A percentile compares a stretch with the other conserved stretches of the same genome.
These are phyloP conservation scores for Phylloporus rhodoxanthus DNA, from an alignment of 768 basidiomycete species.

Conservation along the genomic window DNA sequence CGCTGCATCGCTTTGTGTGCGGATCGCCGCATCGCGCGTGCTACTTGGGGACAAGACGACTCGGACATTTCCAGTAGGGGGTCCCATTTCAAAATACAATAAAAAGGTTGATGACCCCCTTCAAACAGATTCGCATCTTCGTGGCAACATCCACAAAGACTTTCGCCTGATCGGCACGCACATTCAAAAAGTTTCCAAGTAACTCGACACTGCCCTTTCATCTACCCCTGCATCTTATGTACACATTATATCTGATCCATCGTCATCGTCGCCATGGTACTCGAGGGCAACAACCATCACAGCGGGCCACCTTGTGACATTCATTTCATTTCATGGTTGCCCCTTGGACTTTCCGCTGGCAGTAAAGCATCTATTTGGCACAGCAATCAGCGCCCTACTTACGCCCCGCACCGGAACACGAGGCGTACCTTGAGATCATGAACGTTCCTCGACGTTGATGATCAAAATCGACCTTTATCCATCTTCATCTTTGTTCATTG, in stretches of 20 bases:
- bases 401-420: not conserved
- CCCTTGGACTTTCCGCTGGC: not conserved
- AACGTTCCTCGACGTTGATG: not conserved
- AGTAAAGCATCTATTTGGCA: not conserved
- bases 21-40: not conserved
- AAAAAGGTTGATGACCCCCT: not conserved
- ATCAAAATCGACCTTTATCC: not conserved
- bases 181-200: not conserved
- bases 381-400: not conserved
- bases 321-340: not conserved
- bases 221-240: not conserved
- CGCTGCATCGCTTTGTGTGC: not conserved
- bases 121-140: not conserved
- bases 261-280: not conserved
- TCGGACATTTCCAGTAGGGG: not conserved
- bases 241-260: not conserved
- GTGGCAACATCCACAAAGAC: not conserved
- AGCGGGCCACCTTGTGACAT: not conserved
- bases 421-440: not conserved
- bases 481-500: not conserved
- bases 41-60: no score
- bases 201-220: not conserved
- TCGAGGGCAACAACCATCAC: not conserved
- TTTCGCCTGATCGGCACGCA: not conserved
- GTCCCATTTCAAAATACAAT: not conserved